These are phyloP conservation scores for Stephanodiscus triporus DNA, from an alignment of 108 stramenopile genomes.

Conservation along the genomic window DNA sequence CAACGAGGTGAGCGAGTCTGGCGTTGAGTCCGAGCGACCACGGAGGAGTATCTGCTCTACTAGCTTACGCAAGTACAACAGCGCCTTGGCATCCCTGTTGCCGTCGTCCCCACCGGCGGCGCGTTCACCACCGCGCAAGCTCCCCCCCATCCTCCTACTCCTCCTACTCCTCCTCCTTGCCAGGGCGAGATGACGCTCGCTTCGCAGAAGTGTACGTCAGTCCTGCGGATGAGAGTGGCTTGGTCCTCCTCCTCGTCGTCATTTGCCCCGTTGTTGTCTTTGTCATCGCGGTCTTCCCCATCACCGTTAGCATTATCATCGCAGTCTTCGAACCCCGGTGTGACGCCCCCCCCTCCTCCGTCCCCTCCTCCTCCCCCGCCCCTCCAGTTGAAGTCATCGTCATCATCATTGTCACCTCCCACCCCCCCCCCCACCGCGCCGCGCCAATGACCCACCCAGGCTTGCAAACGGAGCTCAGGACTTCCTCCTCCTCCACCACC, in stretches of 20 bases:
- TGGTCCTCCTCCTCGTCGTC: conserved; percentile 19
- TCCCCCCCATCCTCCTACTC: conserved; percentile 3
- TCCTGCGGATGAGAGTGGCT: conserved; percentile 69
- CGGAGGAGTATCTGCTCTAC: conserved; percentile 40
- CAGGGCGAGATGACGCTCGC: conserved; percentile 30
- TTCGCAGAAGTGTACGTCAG: conserved; percentile 74
- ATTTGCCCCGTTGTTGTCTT: conserved; percentile 1
- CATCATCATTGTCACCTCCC: conserved; percentile 9
- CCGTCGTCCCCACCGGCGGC: no score
- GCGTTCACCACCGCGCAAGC: neutral
- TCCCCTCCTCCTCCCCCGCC: conserved; percentile 1
- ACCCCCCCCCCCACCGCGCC: conserved; percentile 3
- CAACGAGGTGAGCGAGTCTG: conserved; percentile 41
- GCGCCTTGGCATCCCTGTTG: conserved; percentile 34
- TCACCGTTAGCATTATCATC: conserved; percentile 5
- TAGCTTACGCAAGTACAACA: conserved; percentile 23
- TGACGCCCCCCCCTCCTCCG: neutral
- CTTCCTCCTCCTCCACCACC: conserved; percentile 13
- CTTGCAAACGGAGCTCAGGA: conserved; percentile 24
- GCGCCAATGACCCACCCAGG: neutral
- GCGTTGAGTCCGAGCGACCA: conserved; percentile 23
- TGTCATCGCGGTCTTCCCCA: conserved; percentile 6
- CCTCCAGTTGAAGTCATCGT: conserved; percentile 6
- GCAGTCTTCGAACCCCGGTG: no score
- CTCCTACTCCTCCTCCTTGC: conserved; percentile 17